phyloP scores from a whole-genome alignment of 192 early-diverging fungal genomes.

The Coemansia sp. region DNA sequence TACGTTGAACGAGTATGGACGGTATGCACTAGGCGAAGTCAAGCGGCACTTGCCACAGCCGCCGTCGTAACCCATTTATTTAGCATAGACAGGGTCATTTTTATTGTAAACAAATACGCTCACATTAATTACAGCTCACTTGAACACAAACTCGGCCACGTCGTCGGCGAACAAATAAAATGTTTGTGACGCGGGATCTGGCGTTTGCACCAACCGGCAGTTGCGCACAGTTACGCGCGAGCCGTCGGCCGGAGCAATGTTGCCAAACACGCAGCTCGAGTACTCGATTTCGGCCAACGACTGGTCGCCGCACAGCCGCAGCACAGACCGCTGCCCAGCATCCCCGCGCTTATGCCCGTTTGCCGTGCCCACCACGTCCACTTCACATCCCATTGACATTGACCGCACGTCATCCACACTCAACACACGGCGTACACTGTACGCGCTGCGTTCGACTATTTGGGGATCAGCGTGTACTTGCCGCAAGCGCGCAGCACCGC shows the following conservation, averaged over 20 bases:
- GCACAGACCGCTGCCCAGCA: slow-evolving; percentile 10
- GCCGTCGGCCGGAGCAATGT: slow-evolving; percentile 13
- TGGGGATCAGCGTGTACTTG: slow-evolving; percentile 20
- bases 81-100: slow-evolving; percentile 1
- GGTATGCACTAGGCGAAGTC: slow-evolving; percentile 21
- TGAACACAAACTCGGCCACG: too few species aligned
- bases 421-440: slow-evolving; percentile 23
- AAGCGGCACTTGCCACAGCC: slow-evolving; percentile 24
- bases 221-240: slow-evolving; percentile 35
- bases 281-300: slow-evolving; percentile 25
- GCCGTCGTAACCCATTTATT: slow-evolving; percentile 17
- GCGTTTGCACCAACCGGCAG: slow-evolving; percentile 12
- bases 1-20: slow-evolving; percentile 20
- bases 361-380: slow-evolving; percentile 32
- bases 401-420: slow-evolving; percentile 35
- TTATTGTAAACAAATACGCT: not conserved
- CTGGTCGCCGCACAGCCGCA: slow-evolving; percentile 22
- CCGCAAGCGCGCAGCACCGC: slow-evolving; percentile 10
- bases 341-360: not conserved
- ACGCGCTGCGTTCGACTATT: slow-evolving; percentile 23
- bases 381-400: slow-evolving; percentile 21
- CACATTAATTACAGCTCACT: too few species aligned
- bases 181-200: too few species aligned
- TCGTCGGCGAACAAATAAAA: too few species aligned
- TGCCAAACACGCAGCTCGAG: slow-evolving; percentile 19